Percentiles rank a stretch among this genome's conserved stretches.
These are phyloP conservation scores for Cetraspora pellucida DNA, from an alignment of 192 early-diverging fungal genomes.

Conservation along the genomic window DNA sequence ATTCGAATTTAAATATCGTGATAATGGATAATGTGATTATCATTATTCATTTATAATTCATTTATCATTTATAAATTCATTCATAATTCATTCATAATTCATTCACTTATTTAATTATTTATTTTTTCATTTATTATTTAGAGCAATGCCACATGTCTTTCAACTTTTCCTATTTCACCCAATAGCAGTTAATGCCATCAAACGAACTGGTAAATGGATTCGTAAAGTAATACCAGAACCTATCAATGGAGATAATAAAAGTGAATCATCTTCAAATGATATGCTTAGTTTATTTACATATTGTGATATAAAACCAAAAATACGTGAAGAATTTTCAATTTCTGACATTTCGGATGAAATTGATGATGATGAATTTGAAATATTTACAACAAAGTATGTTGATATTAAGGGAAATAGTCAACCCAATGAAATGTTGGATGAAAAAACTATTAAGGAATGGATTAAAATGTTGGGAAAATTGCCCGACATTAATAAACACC, in stretches of 20 bases:
- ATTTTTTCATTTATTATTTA: conserved; percentile 6
- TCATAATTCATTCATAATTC: background rate
- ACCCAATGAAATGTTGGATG: background rate
- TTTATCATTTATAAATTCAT: background rate
- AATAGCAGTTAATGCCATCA: conserved; percentile 36
- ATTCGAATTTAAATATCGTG: background rate
- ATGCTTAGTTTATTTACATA: background rate
- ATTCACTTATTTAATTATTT: background rate
- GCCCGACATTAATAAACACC: background rate
- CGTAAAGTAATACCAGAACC: conserved; percentile 34
- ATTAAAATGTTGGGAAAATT: conserved; percentile 15
- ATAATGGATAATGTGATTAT: too few species aligned
- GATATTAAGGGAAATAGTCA: conserved; percentile 8
- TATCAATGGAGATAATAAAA: background rate
- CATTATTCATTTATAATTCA: background rate
- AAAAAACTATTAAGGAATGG: conserved; percentile 8
- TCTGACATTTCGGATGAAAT: background rate
- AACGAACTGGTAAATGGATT: conserved; percentile 41
- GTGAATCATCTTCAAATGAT: background rate
- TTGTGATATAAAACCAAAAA: background rate
- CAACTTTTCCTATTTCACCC: conserved; percentile 49
- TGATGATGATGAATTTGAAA: background rate
- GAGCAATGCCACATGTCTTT: conserved; percentile 59
- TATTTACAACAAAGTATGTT: conserved; percentile 8
- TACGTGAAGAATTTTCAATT: background rate